These are phyloP conservation scores for Thinopyrum elongatum DNA, from an alignment of 176 grass and related monocot genomes.

Conservation along the genomic window DNA sequence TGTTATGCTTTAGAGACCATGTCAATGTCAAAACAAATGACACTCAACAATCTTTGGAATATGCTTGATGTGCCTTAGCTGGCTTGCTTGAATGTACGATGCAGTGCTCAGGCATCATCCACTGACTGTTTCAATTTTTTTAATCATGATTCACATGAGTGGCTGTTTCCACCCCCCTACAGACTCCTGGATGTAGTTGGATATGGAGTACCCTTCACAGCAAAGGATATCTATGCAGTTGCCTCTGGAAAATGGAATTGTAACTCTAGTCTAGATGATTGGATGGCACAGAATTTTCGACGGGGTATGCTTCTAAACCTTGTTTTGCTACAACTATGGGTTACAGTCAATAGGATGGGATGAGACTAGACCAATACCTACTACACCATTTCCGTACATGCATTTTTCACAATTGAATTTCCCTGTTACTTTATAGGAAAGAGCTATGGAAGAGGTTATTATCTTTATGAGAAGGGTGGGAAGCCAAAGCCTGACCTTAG, in stretches of 20 bases:
- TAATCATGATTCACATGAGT: not conserved
- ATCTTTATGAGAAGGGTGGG: constrained; percentile 85
- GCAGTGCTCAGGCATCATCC: not conserved
- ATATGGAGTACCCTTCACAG: constrained; percentile 77
- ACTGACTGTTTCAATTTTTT: not conserved
- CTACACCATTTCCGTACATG: not conserved
- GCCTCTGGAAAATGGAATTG: constrained; percentile 61
- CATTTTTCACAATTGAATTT: not conserved
- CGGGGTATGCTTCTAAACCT: constrained; percentile 55
- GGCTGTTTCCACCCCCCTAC: not conserved
- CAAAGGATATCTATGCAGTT: constrained; percentile 55
- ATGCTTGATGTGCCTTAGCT: not conserved
- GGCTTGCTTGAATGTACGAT: constrained; percentile 1
- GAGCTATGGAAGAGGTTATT: constrained; percentile 86
- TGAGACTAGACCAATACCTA: not conserved
- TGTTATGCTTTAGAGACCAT: not conserved
- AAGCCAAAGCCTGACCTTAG: constrained; percentile 90
- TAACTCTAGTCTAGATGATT: constrained; percentile 37
- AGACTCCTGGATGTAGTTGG: constrained; percentile 86
- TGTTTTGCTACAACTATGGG: constrained; percentile 13
- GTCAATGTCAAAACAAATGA: not conserved
- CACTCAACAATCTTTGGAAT: not conserved
- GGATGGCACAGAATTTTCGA: constrained; percentile 68
- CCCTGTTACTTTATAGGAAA: constrained; percentile 57
- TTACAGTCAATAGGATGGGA: not conserved